Conservation (phyloP, 768 basidiomycete genomes). For the Suillus plorans region DNA sequence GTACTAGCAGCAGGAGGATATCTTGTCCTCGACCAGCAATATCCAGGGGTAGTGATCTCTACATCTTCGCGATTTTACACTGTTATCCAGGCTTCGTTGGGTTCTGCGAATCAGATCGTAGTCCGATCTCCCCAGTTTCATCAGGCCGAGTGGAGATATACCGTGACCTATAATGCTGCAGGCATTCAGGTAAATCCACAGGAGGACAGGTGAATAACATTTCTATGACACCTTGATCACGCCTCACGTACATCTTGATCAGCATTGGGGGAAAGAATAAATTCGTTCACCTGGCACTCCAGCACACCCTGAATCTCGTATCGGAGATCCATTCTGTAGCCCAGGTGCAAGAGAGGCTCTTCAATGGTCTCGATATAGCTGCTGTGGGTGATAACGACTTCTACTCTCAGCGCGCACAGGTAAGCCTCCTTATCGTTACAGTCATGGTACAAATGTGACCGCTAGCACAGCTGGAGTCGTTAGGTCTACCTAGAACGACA, state of each 20-base stretch:
- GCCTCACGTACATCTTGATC: conserved; percentile 14
- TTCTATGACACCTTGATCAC: neutral
- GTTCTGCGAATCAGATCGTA: conserved; percentile 44
- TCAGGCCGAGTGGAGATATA: conserved; percentile 77
- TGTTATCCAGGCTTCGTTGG: conserved; percentile 46
- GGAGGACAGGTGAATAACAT: conserved; percentile 21
- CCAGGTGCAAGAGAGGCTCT: conserved; percentile 41
- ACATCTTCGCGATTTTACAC: conserved; percentile 96
- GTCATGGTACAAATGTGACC: conserved; percentile 1
- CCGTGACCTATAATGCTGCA: conserved; percentile 38
- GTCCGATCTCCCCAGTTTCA: conserved; percentile 92
- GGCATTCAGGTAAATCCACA: conserved; percentile 22
- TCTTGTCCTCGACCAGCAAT: conserved; percentile 87
- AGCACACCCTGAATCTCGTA: conserved; percentile 69
- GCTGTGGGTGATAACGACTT: conserved; percentile 97
- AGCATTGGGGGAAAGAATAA: conserved; percentile 68
- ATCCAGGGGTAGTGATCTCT: conserved; percentile 85
- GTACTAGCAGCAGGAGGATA: conserved; percentile 95
- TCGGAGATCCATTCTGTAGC: conserved; percentile 53
- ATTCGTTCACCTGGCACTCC: conserved; percentile 89
- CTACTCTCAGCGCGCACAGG: conserved; percentile 90
- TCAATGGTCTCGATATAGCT: conserved; percentile 66
- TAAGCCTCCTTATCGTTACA: conserved; percentile 31
- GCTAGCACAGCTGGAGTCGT: conserved; percentile 54
- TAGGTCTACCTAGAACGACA: conserved; percentile 61